Evolutionary conservation across 2,329 filamentous ascomycete genomes (phyloP).

Genomic region (Aspergillus luchuensis): DNA sequence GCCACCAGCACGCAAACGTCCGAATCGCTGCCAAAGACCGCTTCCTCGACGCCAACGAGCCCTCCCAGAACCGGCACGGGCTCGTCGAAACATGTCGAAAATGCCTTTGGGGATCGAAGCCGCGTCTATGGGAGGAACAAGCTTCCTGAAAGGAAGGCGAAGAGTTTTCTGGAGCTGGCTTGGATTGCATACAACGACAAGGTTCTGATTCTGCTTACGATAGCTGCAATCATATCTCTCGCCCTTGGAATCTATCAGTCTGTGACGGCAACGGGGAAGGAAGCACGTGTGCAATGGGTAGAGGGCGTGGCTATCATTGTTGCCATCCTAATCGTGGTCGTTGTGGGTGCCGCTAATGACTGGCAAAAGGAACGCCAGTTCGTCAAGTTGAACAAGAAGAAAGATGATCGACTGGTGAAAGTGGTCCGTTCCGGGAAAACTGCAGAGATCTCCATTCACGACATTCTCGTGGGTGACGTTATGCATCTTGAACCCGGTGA

Average conservation of each 20-base stretch:
- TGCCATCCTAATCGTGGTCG: constrained; percentile 73
- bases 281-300: constrained; percentile 72
- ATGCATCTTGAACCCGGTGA: constrained; percentile 73
- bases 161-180: constrained; percentile 68
- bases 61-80: constrained; percentile 17
- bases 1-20: constrained; percentile 41
- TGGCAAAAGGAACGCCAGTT: constrained; percentile 83
- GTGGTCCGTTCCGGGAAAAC: constrained; percentile 74
- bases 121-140: constrained; percentile 70
- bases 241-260: constrained; percentile 75
- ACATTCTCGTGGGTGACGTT: constrained; percentile 73
- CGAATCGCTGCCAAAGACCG: constrained; percentile 31
- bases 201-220: constrained; percentile 70
- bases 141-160: constrained; percentile 68
- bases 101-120: constrained; percentile 63
- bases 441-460: constrained; percentile 68
- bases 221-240: constrained; percentile 72
- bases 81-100: constrained; percentile 31
- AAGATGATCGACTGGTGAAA: constrained; percentile 73
- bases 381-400: constrained; percentile 77
- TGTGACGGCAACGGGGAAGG: constrained; percentile 56
- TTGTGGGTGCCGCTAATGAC: constrained; percentile 77
- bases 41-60: constrained; percentile 21
- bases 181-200: constrained; percentile 87
- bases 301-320: constrained; percentile 79